A percentile compares a stretch with the other conserved stretches of the same genome.
These are phyloP conservation scores for Skeletonema costatum DNA, from an alignment of 108 stramenopile genomes.

Conservation along the genomic window DNA sequence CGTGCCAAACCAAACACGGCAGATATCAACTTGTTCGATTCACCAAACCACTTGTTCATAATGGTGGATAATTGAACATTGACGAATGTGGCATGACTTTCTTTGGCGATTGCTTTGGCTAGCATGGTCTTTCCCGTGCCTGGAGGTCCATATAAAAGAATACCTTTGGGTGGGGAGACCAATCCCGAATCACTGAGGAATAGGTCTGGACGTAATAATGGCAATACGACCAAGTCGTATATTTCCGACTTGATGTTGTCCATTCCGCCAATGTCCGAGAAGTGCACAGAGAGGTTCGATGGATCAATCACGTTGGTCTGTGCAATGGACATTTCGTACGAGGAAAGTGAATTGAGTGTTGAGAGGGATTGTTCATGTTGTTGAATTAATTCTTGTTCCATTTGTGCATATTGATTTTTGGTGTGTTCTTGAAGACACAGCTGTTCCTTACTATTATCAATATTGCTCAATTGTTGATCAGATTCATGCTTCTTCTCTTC, in stretches of 20 bases:
- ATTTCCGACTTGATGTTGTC: conserved; percentile 87
- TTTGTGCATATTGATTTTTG: conserved; percentile 9
- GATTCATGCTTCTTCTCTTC: conserved; percentile 14
- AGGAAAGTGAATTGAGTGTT: conserved; percentile 5
- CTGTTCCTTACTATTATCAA: conserved; percentile 10
- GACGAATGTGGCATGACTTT: conserved; percentile 94
- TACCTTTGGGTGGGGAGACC: conserved; percentile 86
- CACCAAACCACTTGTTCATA: conserved; percentile 98
- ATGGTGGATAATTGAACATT: conserved; percentile 89
- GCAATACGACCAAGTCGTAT: conserved; percentile 91
- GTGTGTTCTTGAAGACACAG: not conserved
- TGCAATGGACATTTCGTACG: conserved; percentile 85
- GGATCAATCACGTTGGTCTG: conserved; percentile 82
- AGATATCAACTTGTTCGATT: conserved; percentile 92
- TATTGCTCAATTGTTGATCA: not conserved
- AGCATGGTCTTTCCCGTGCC: conserved; percentile 95
- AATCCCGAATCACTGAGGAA: conserved; percentile 61
- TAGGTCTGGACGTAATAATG: conserved; percentile 88
- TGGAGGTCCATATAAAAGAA: conserved; percentile 92
- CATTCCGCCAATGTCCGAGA: conserved; percentile 92
- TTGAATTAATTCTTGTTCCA: conserved; percentile 13
- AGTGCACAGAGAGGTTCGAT: conserved; percentile 55
- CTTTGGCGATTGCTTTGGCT: conserved; percentile 97
- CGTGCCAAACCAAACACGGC: conserved; percentile 92
- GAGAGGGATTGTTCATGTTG: conserved; percentile 34